Evolutionary conservation across 2,329 filamentous ascomycete genomes (phyloP), one percentile per base, ranked within the genome.

Genomic region (Verticillium alfalfae): DNA sequence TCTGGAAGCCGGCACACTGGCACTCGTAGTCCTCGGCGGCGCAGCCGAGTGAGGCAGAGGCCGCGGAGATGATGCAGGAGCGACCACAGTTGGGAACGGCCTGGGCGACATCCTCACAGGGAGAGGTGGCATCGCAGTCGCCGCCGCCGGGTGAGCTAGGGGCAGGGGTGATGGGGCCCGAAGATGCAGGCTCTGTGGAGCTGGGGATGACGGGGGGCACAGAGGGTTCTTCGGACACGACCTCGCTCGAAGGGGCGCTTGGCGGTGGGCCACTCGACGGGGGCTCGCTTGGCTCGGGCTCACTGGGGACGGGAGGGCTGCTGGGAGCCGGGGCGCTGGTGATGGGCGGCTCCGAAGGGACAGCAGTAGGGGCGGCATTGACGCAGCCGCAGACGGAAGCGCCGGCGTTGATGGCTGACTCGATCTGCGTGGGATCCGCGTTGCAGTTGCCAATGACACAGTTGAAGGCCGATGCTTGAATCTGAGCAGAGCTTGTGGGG

Each of bases 1-100:
- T 64, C 4, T 45, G 57, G 5, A 58, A 56, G 13, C 65, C 67
- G 12, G 63, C 63, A 61, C 70, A 72, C 52, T 68, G 66, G 57
- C 70, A 72, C 16, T 62, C 64, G 57, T 63, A 70, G 63, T 72
- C 68, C 8, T 38, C 59, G 10, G 64, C 61, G 8, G 59, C 62
- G 38, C 70, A 72, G 34, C 59, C 58, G 6, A 65, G 68, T 5
- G 61, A 62, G 6, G 66, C 65, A 16, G 65, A 65, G 4, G 69
- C 70, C 4, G 69, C 70, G 15, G 68, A 70, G 22, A 61, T 56
- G 60, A 72, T 68, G 62, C 70, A 72, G 2, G 56, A 39, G 13
- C 62, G 65, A 22, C 67, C 70, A 58, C 70, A 72, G 12, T 49
- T 22, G 15, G 66, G 64, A 1, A 72, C 66, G 52, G 41, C 45